phyloP scores from a whole-genome alignment of 306 rosid species.

The Vicia faba region DNA sequence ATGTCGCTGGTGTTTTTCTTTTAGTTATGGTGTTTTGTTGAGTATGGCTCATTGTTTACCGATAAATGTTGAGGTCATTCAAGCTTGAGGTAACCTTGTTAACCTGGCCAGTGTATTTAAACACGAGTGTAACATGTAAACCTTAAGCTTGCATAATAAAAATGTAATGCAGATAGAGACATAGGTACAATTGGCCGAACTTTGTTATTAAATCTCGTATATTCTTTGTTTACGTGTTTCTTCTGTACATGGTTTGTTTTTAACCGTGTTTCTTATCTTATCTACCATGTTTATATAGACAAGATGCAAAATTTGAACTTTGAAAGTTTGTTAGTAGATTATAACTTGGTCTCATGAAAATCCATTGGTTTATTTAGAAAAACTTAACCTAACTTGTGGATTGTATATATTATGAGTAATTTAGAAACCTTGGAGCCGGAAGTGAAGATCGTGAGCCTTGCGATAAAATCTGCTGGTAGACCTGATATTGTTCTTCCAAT shows the following conservation, averaged over 20 bases:
- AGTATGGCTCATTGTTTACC: too few species aligned
- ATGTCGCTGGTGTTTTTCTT: conserved; percentile 9
- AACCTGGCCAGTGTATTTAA: too few species aligned
- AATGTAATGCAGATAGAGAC: too few species aligned
- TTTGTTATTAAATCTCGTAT: too few species aligned
- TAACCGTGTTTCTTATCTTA: too few species aligned
- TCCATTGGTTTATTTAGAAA: conserved; percentile 11
- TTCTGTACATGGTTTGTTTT: too few species aligned
- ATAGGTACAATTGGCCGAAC: too few species aligned
- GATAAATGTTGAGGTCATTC: too few species aligned
- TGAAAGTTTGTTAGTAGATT: background rate
- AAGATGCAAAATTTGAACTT: conserved; percentile 13
- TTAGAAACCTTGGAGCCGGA: conserved; percentile 86
- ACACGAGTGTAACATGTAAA: too few species aligned
- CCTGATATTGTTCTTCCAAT: conserved; percentile 72
- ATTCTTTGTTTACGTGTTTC: too few species aligned
- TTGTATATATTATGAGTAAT: conserved; percentile 2
- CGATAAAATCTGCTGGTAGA: conserved; percentile 71
- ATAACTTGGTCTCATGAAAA: conserved; percentile 18
- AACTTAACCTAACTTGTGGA: conserved; percentile 14
- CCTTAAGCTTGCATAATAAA: too few species aligned
- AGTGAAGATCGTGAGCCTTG: conserved; percentile 85
- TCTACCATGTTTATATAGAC: background rate
- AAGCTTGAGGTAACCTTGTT: too few species aligned
- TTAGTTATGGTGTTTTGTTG: background rate